phyloP scores from a whole-genome alignment of 2,329 filamentous ascomycete genomes.

The Fusarium sp. region DNA sequence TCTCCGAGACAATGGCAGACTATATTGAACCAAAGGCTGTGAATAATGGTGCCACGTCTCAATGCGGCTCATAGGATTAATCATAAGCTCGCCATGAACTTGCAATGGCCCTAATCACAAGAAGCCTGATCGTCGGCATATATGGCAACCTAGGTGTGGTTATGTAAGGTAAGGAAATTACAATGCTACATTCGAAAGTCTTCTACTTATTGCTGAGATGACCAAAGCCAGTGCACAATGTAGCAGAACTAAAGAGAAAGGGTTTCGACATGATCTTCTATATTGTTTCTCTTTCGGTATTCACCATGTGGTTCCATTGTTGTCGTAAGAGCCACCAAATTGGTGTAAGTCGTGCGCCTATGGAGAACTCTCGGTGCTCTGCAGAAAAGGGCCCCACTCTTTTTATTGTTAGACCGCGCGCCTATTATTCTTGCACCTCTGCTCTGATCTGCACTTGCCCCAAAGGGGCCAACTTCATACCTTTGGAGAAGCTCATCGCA shows the following conservation, averaged over 20 bases:
- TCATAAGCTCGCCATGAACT: not conserved
- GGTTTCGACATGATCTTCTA: not conserved
- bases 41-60: not conserved
- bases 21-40: not conserved
- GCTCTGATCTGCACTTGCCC: slow-evolving; percentile 21
- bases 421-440: slow-evolving; percentile 16
- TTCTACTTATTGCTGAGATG: not conserved
- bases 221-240: not conserved
- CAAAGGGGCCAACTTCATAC: slow-evolving; percentile 12
- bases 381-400: slow-evolving; percentile 4
- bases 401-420: slow-evolving; percentile 17
- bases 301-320: not conserved
- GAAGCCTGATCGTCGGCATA: not conserved
- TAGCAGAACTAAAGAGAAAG: not conserved
- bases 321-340: not conserved
- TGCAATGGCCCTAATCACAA: not conserved
- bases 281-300: not conserved
- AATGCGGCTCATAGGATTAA: not conserved
- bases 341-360: not conserved
- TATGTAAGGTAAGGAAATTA: not conserved
- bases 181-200: not conserved
- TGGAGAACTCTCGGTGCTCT: not conserved
- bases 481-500: slow-evolving; percentile 7
- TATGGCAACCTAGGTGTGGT: not conserved
- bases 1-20: not conserved